Base-by-base conservation (phyloP, 208 protist species). In the Leishmania arabica region DNA sequence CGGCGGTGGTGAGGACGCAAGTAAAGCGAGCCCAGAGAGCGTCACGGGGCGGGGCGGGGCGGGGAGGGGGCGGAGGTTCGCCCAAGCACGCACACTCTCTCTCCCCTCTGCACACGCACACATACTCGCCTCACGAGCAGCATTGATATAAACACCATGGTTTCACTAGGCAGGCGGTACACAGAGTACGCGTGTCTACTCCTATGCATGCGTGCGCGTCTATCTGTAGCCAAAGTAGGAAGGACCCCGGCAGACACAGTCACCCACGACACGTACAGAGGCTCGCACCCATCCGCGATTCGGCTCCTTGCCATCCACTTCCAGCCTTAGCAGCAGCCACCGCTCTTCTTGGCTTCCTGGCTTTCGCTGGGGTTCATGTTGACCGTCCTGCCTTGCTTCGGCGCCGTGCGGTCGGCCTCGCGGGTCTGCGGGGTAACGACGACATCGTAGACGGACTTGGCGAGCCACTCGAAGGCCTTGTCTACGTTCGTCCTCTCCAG, bases 401-500 rank as follows among this genome's bases (percentile, higher is more conserved):
- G 82, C 56, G 56, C 78, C 62, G 66, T 78, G 58, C 58, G 90
- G 51, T 77, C 74, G 31, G 75, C 49, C 69, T 85, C 82, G 31
- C 92, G 86, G 65, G 89, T 83, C 47, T 85, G 75, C n/a, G 91
- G 91, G 3, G 91, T 91, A 15, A 95, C 92, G 17, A 95, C 92
- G 49, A 96, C 89, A 72, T 96, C 95, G 86, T 97, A 98, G 54
- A 98, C 93, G 1, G 94, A 96, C 86, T 95, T 99, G 42, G 99
- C 94, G 68, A 99, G 99, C 85, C 98, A 99, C 89, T 99, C 93
- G 90, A 99, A 99, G 19, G 99, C 99, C 75, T 98, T 92, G 78
- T 99, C 99, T 71, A 99, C 99, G 89, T 99, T 99, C 54, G 96
- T 99, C 71, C 97, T 94, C 86, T 99, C 98, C 54, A 99, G 88